phyloP scores from a whole-genome alignment of 352 stramenopile genomes.

The Pythium angustatum region DNA sequence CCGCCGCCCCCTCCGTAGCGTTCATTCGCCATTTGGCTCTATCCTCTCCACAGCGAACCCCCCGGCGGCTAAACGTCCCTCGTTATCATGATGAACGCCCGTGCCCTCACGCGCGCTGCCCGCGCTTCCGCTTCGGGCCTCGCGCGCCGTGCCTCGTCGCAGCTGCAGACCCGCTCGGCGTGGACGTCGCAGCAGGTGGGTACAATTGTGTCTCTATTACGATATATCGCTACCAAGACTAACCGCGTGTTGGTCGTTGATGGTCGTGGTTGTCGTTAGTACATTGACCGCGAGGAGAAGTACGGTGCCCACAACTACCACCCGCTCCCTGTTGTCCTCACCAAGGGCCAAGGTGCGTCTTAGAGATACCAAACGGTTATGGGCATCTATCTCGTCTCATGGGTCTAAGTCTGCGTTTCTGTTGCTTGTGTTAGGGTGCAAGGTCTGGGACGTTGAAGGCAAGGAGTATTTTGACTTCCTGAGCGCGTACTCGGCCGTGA shows the following conservation, averaged over 20 bases:
- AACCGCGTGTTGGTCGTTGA: not conserved
- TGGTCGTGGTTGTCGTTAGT: slow-evolving; percentile 32
- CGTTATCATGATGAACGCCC: slow-evolving; percentile 11
- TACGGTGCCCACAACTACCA: slow-evolving; percentile 98
- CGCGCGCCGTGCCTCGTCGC: slow-evolving; percentile 17
- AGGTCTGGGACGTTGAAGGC: slow-evolving; percentile 96
- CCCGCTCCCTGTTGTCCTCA: slow-evolving; percentile 96
- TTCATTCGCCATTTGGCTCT: slow-evolving; percentile 10
- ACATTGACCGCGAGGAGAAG: slow-evolving; percentile 89
- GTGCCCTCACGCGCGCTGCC: slow-evolving; percentile 9
- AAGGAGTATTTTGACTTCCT: slow-evolving; percentile 99
- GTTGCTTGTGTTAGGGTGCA: slow-evolving; percentile 62
- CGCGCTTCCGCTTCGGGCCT: not conserved
- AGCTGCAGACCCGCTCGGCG: slow-evolving; percentile 22
- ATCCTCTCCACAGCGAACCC: not conserved
- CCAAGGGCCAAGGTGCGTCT: slow-evolving; percentile 61
- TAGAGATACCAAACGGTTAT: not conserved
- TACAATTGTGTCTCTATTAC: slow-evolving; percentile 1
- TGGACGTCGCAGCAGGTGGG: slow-evolving; percentile 34
- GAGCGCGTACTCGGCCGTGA: slow-evolving; percentile 89
- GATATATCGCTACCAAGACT: not conserved
- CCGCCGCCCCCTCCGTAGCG: slow-evolving; percentile 8
- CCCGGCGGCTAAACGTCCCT: not conserved
- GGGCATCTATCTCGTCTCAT: too few relatives aligned
- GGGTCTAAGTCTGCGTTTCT: not conserved